Evolutionary conservation across 1,139 yeast species (phyloP), one percentile per base, ranked within the genome.

Genomic region (Yamadazyma blattariae): DNA sequence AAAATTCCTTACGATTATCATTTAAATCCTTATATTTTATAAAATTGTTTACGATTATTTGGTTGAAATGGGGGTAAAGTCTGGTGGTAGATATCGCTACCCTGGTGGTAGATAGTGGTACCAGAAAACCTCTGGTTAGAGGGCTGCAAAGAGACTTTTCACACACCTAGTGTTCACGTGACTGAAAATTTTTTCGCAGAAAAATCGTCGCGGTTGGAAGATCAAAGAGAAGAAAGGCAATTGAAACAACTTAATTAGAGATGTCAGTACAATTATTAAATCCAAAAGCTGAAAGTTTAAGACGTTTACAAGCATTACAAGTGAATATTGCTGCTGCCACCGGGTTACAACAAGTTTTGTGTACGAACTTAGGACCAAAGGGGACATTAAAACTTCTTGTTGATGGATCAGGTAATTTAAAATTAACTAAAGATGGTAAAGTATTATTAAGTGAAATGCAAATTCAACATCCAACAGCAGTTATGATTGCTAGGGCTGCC

Each of bases 401-500:
- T 35, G 98, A 92, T 59, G 98, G 99, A 46, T 82, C 96, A 3
- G 99, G 99, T 25, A 82, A 83, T 53, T 84, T 92, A 60, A 94
- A 92, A 64, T 77, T 92, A 51, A 92, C 99, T 41, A 92, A 92
- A 59, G 99, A 92, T 61, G 99, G 99, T 39, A 90, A 92, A 56
- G 97, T 94, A 11, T 71, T 92, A 44, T 69, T 92, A 42, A 78
- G 88, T 20, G 98, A 92, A 57, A 92, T 92, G 99, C 99, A 94
- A 64, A 94, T 92, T 59, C 97, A 92, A 61, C 92, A 92, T 48
- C 99, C 99, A n/a, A 94, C 99, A 3, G 99, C 99, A 0, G 95
- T 92, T 25, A 86, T 94, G 95, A 92, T 92, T 68, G 95, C 98
- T 3, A 75, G 97, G 46, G 98, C 97, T 9, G 99, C 99, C 36